phyloP scores from a whole-genome alignment of 2,329 filamentous ascomycete genomes.

The Fusarium nodosum region DNA sequence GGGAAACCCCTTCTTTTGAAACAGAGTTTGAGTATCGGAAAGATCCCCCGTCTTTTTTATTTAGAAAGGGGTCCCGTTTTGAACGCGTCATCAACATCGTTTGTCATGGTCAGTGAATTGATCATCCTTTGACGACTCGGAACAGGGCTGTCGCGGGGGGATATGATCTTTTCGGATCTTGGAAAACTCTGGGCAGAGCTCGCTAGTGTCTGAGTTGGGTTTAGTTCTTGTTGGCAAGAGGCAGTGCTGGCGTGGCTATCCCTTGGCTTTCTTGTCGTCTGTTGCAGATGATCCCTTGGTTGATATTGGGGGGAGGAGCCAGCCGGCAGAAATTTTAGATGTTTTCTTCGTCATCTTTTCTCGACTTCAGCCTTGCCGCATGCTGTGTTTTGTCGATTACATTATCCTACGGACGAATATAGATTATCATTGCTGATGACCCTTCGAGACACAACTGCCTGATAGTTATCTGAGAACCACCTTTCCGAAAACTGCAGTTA shows the following conservation, averaged over 20 bases:
- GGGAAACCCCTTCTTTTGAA: not conserved
- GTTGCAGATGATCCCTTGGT: slow-evolving; percentile 1
- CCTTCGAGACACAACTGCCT: not conserved
- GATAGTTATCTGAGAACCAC: not conserved
- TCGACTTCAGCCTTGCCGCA: not conserved
- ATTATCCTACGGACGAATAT: not conserved
- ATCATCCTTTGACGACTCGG: not conserved
- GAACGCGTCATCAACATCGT: slow-evolving; percentile 6
- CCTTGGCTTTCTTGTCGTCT: slow-evolving; percentile 6
- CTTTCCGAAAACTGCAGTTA: not conserved
- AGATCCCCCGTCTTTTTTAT: not conserved
- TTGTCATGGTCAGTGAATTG: not conserved
- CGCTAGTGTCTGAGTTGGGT: slow-evolving; percentile 5
- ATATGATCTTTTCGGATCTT: not conserved
- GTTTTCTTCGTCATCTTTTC: not conserved
- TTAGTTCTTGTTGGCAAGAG: slow-evolving; percentile 19
- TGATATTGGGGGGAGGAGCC: not conserved
- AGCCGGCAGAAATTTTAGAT: not conserved
- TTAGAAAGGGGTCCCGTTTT: not conserved
- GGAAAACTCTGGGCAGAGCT: slow-evolving; percentile 4
- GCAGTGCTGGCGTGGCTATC: slow-evolving; percentile 28
- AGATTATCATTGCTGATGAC: not conserved
- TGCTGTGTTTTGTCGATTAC: not conserved
- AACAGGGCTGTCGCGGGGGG: not conserved
- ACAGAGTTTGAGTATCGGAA: not conserved